Evolutionary conservation across 495 filamentous ascomycete species (phyloP), one percentile per base, ranked within the genome.

Genomic region (Hypoxylon rickii): DNA sequence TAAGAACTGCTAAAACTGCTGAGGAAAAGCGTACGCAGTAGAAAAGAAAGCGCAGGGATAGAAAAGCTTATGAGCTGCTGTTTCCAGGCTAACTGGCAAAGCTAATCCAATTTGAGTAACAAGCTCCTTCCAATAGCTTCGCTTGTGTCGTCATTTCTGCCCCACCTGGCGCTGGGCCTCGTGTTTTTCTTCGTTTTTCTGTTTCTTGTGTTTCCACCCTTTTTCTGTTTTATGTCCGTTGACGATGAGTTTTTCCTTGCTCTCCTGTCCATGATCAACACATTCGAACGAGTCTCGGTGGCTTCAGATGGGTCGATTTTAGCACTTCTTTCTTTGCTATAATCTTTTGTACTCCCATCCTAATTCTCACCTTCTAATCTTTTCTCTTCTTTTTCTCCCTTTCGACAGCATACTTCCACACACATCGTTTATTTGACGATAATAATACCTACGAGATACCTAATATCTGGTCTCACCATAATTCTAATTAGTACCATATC

Each of bases 41-140:
- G n/a, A n/a, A n/a, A n/a, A n/a, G n/a, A n/a, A n/a, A 51, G 29
- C 22, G 19, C 15, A n/a, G 11, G 36, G 12, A 22, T 45, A 13
- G 33, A 13, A 21, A 48, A 19, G 19, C n/a, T 43, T 18, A 7
- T 33, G 37, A 26, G 13, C 15, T 16, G 34, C 34, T 38, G 13
- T 44, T 49, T 29, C 55, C 37, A 51, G 58, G 51, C 46, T 51
- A 62, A 29, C 51, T 34, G 41, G 47, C 21, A 52, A 19, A 16
- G 6, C 51, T 62, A 62, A 42, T 56, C 59, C 44, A 3, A 16
- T 45, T 63, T 15, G 7, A 29, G 59, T 22, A 63, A 50, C 11
- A 3, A 57, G 52, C 53, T 63, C 12, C 24, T 53, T 57, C 53
- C 52, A 63, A 57, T 62, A 62, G 58, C 58, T 57, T 48, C 52